Conservation (phyloP, 306 rosid species). For the Vicia sativa region DNA sequence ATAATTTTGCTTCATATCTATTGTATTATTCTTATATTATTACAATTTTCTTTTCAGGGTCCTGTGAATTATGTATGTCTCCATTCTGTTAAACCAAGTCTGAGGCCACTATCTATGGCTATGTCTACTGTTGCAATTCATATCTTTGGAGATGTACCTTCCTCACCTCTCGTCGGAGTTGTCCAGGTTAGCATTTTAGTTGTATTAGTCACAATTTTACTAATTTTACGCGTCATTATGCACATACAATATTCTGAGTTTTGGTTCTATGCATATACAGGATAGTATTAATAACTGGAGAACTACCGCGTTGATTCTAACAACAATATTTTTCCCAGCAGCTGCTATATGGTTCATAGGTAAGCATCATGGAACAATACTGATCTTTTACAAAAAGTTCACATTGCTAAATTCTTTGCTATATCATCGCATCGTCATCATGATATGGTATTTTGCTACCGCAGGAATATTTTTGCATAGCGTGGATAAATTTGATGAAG, state of each 20-base stretch:
- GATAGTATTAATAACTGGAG: slow-evolving; percentile 80
- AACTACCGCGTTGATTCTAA: slow-evolving; percentile 67
- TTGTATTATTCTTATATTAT: slow-evolving; percentile 18
- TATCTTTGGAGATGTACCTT: slow-evolving; percentile 91
- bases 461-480: slow-evolving; percentile 70
- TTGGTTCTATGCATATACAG: slow-evolving; percentile 53
- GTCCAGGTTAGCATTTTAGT: slow-evolving; percentile 60
- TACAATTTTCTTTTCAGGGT: slow-evolving; percentile 52
- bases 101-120: slow-evolving; percentile 95
- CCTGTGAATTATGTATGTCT: slow-evolving; percentile 86
- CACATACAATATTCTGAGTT: slow-evolving; percentile 1
- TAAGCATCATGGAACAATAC: slow-evolving; percentile 36
- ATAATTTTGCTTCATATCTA: not conserved
- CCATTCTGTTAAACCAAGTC: slow-evolving; percentile 76
- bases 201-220: slow-evolving; percentile 2
- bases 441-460: slow-evolving; percentile 12
- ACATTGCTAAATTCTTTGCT: not conserved
- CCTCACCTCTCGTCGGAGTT: slow-evolving; percentile 86
- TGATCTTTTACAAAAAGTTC: slow-evolving; percentile 17
- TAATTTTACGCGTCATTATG: not conserved
- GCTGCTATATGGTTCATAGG: slow-evolving; percentile 83
- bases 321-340: slow-evolving; percentile 71
- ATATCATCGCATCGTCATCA: not conserved
- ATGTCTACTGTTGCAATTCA: slow-evolving; percentile 85
- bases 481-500: slow-evolving; percentile 68